Evolutionary conservation across 1,284 basidiomycete species (phyloP), one percentile per base, ranked within the genome.

Genomic region (Sphagnurus paluster): DNA sequence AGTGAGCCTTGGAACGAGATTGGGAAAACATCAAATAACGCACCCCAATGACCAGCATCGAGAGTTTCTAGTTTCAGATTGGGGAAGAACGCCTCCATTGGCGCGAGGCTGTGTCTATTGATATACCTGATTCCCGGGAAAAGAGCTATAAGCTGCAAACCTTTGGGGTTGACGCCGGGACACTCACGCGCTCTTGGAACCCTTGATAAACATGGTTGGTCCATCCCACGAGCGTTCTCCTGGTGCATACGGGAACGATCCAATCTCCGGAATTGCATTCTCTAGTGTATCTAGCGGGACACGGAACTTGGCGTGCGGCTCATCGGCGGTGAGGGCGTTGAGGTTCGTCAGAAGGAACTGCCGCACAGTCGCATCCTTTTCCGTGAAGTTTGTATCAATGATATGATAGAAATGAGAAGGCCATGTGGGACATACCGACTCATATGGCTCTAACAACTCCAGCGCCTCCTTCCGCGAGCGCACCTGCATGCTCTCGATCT

Each of bases 311-410:
- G 81, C 70, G 23, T 57, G 63, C 13, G 61, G 58, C 35, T 60
- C 72, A 58, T 35, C 65, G 50, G 28, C 58, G 50, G 36, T 64
- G 10, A 62, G 50, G 0, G 69, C 66, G 9, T 78, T 63, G 2
- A 95, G 74, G 64, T 95, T 95, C 9, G 92, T 94, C 29, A 94
- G 72, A 13, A 95, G 73, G 67, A 94, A 95, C 13, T 84, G 80
- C 20, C 88, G 82, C 20, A 87, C 74, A 43, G 72, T 68, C 1
- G 81, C 30, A 3, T 16, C 3, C 7, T 40, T 40, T 32, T n/a
- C n/a, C 26, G 25, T 41, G 9, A 44, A 26, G 5, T 9, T 21
- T 38, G 4, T 21, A 21, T n/a, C 20, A 23, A 20, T 14, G 26
- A 10, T 28, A 13, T 14, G 47, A 24, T 5, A 34, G 25, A 28